phyloP scores from a whole-genome alignment of 805 yeast species.

The Candida cerambycidarum region DNA sequence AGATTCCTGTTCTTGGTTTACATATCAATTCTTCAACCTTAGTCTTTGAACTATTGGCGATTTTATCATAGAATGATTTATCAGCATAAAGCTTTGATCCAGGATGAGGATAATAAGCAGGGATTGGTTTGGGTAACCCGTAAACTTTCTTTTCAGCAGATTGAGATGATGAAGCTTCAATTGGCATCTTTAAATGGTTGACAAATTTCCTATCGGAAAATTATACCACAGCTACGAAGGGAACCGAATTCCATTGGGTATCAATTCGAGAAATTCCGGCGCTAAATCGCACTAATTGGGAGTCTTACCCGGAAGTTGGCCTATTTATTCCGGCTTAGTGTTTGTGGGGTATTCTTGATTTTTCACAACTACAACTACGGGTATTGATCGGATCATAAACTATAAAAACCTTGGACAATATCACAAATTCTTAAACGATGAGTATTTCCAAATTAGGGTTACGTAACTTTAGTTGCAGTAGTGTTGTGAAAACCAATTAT shows the following conservation, averaged over 20 bases:
- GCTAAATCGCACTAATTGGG: too few species aligned
- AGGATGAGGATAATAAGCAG: conserved; percentile 58
- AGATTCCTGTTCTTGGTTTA: conserved; percentile 58
- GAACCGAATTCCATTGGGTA: background rate
- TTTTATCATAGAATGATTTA: conserved; percentile 43
- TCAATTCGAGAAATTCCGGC: background rate
- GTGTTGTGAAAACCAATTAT: conserved; percentile 22
- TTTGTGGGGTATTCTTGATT: conserved; percentile 3
- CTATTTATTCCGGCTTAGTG: background rate
- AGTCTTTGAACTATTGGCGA: conserved; percentile 46
- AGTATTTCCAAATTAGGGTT: background rate
- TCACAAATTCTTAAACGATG: background rate
- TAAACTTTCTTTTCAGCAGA: conserved; percentile 32
- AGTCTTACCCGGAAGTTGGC: too few species aligned
- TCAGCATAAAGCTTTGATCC: conserved; percentile 55
- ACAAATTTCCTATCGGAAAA: too few species aligned
- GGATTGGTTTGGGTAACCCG: conserved; percentile 44
- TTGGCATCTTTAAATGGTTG: too few species aligned
- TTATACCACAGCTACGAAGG: too few species aligned
- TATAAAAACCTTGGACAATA: background rate
- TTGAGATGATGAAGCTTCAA: conserved; percentile 29
- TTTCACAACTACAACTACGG: conserved; percentile 5
- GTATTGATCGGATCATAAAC: background rate
- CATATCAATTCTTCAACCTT: conserved; percentile 43
- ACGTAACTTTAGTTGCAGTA: conserved; percentile 7